Conservation (phyloP, 2,329 filamentous ascomycete species). For the Cladorrhinum sp. region DNA sequence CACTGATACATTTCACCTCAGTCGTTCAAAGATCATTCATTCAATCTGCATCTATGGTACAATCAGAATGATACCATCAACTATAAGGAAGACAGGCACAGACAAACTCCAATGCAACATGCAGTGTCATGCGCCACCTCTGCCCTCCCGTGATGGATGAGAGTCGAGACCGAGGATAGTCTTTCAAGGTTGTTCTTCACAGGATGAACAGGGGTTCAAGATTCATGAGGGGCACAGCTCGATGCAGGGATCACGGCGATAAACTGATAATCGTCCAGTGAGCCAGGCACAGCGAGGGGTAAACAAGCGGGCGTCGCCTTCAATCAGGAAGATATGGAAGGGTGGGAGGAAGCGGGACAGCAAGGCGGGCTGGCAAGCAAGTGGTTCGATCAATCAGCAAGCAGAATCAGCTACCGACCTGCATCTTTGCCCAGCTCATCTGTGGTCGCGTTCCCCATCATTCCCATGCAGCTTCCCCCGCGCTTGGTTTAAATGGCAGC, state of each 20-base stretch:
- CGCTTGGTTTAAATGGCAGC: background rate
- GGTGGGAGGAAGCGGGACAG: background rate
- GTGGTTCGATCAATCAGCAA: conserved; percentile 1
- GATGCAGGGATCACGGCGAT: conserved; percentile 19
- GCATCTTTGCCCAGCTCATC: background rate
- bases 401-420: background rate
- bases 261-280: conserved; percentile 27
- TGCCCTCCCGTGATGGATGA: background rate
- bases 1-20: background rate
- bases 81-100: background rate
- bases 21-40: background rate
- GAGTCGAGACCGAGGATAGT: background rate
- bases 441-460: background rate
- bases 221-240: conserved; percentile 1
- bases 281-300: conserved; percentile 22
- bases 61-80: background rate
- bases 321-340: background rate
- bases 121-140: background rate
- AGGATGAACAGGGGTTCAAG: background rate
- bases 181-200: background rate
- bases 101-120: background rate
- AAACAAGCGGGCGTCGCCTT: conserved; percentile 17
- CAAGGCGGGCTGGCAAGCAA: background rate
- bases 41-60: background rate
- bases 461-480: background rate